phyloP scores from a whole-genome alignment of 2,329 filamentous ascomycete species.

The Fusarium continuum region DNA sequence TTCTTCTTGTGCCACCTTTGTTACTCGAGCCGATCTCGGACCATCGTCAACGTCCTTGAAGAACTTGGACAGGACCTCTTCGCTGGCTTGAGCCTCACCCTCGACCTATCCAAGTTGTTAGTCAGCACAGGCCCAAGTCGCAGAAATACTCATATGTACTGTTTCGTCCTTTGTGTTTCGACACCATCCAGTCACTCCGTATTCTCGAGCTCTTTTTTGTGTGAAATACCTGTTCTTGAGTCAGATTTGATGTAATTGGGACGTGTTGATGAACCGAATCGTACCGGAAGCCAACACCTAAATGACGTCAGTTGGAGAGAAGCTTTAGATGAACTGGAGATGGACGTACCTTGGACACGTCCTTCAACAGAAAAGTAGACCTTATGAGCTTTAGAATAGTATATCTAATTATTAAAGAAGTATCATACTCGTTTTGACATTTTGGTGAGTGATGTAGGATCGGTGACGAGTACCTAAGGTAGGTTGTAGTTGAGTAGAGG shows the following conservation, averaged over 20 bases:
- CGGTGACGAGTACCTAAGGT: background rate
- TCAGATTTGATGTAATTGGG: constrained; percentile 7
- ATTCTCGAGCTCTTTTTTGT: constrained; percentile 59
- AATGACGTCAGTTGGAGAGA: constrained; percentile 41
- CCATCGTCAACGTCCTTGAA: constrained; percentile 79
- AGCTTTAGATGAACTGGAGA: background rate
- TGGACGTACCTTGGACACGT: constrained; percentile 70
- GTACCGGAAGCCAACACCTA: constrained; percentile 67
- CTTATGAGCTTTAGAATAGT: no score
- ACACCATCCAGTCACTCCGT: constrained; percentile 68
- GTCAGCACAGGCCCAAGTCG: background rate
- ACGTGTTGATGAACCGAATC: background rate
- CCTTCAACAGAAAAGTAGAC: constrained; percentile 73
- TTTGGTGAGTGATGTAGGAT: background rate
- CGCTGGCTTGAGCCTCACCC: constrained; percentile 85
- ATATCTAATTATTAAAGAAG: background rate
- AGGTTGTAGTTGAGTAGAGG: background rate
- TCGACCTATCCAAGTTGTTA: constrained; percentile 69
- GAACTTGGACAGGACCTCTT: constrained; percentile 72
- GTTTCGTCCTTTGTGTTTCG: constrained; percentile 66
- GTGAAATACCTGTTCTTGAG: constrained; percentile 60
- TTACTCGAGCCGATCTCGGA: constrained; percentile 76
- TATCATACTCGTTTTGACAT: constrained; percentile 50
- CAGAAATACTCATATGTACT: constrained; percentile 46
- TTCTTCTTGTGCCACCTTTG: constrained; percentile 75